Evolutionary conservation across 495 filamentous ascomycete genomes (phyloP).

Genomic region (Neurospora sublineolata): DNA sequence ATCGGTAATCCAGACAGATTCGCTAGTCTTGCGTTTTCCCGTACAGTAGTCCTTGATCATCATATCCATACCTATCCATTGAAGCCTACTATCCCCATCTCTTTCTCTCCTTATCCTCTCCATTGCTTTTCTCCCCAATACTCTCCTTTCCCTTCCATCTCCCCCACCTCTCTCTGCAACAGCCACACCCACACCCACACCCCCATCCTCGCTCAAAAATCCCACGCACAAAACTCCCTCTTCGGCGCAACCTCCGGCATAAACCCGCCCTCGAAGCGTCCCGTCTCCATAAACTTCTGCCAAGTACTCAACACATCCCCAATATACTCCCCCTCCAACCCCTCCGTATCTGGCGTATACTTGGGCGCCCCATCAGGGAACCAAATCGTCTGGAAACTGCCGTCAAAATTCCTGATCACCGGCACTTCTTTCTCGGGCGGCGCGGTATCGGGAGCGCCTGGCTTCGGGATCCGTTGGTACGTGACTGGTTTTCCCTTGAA

Average conservation of each 20-base stretch:
- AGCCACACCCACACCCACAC: background rate
- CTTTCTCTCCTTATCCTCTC: background rate
- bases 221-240: constrained; percentile 60
- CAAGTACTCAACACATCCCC: constrained; percentile 43
- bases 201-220: constrained; percentile 40
- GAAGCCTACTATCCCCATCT: background rate
- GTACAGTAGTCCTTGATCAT: background rate
- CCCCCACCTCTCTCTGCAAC: background rate
- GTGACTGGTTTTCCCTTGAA: constrained; percentile 33
- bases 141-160: background rate
- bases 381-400: constrained; percentile 46
- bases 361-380: constrained; percentile 59
- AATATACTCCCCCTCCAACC: constrained; percentile 32
- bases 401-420: constrained; percentile 27
- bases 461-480: constrained; percentile 11
- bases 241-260: constrained; percentile 64
- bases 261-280: constrained; percentile 48
- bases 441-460: background rate
- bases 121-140: background rate
- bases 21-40: background rate
- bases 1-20: background rate
- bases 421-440: constrained; percentile 15
- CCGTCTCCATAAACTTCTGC: constrained; percentile 45
- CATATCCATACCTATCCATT: background rate
- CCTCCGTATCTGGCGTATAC: constrained; percentile 41